These are phyloP conservation scores for Sporothrix protearum DNA, from an alignment of 2,329 filamentous ascomycete genomes.

Conservation along the genomic window DNA sequence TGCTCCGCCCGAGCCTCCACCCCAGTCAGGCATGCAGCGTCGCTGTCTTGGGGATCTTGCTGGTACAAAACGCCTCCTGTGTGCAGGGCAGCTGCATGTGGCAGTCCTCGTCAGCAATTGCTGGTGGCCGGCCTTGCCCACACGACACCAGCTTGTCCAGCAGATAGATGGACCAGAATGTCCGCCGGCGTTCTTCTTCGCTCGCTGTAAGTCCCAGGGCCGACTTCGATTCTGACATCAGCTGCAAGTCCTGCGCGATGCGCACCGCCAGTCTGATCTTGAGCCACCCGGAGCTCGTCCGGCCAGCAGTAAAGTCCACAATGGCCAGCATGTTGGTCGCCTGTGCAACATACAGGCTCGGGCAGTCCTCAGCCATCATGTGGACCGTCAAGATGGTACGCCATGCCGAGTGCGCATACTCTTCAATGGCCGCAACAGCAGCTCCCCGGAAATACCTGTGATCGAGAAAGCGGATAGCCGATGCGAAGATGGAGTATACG, in stretches of 20 bases:
- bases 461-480: neutral
- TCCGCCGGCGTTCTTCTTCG: conserved; percentile 2
- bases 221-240: neutral
- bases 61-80: neutral
- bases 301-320: neutral
- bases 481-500: neutral
- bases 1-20: neutral
- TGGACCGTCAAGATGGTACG: neutral
- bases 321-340: neutral
- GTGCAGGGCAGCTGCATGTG: conserved; percentile 1
- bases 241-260: conserved; percentile 4
- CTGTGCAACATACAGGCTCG: neutral
- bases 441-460: neutral
- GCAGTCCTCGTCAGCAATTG: conserved; percentile 8
- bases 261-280: neutral
- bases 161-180: conserved; percentile 1
- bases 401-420: neutral
- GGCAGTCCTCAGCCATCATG: neutral
- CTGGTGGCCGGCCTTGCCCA: neutral
- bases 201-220: neutral
- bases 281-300: neutral
- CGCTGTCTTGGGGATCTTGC: neutral
- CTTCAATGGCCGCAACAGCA: neutral
- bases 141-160: conserved; percentile 1
- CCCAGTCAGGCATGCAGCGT: neutral